Evolutionary conservation across 305 asterid species (phyloP).

Genomic region (Lippia alba): DNA sequence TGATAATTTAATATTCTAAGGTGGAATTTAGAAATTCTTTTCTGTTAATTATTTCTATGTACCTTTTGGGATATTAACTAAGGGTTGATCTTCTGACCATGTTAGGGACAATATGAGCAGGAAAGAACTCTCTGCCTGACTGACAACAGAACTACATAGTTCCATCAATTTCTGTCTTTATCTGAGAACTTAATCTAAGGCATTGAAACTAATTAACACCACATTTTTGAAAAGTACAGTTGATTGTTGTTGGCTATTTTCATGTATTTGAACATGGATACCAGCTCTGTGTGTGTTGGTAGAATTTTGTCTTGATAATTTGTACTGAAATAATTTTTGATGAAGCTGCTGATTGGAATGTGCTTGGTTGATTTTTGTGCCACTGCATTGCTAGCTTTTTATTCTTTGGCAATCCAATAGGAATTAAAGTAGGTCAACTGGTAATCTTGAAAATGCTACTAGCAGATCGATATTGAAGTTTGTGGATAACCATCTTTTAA

Average conservation of each 20-base stretch:
- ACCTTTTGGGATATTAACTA: not conserved
- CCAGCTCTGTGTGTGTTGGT: slow-evolving; percentile 7
- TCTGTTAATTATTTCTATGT: not conserved
- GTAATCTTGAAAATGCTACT: slow-evolving; percentile 1
- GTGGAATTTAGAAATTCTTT: not conserved
- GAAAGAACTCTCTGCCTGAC: not conserved
- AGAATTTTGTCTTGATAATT: not conserved
- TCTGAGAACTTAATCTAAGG: not conserved
- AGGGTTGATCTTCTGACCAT: not conserved
- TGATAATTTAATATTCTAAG: slow-evolving; percentile 10
- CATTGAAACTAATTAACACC: not conserved
- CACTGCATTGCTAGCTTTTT: not conserved
- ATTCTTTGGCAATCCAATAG: too few species aligned
- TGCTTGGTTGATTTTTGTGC: not conserved
- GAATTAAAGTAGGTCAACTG: not conserved
- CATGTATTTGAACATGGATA: slow-evolving; percentile 7
- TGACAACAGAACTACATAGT: not conserved
- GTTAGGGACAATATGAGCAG: not conserved
- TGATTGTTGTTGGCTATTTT: not conserved
- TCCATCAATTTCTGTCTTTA: not conserved
- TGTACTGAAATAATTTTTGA: not conserved
- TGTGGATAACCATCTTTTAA: slow-evolving; percentile 1
- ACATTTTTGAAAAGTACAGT: not conserved
- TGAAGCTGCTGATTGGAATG: not conserved
- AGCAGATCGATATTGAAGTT: not conserved